Evolutionary conservation across 345 rosid genomes (phyloP).

Genomic region (Bruguiera sexangula): DNA sequence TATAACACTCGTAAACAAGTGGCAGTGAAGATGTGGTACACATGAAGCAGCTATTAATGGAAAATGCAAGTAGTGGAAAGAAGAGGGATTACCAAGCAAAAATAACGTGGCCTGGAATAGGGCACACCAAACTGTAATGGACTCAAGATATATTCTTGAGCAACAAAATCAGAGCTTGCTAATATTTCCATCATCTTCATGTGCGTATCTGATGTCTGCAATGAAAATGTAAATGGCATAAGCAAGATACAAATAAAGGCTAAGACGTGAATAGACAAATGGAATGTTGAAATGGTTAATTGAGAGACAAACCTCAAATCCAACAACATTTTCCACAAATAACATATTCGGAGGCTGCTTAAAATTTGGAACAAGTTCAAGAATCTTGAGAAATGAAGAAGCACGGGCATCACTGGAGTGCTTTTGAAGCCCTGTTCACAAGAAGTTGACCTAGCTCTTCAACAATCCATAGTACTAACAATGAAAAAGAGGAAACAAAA

Average conservation of each 20-base stretch:
- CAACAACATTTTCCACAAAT: conserved; percentile 84
- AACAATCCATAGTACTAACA: conserved; percentile 7
- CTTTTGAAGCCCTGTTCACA: conserved; percentile 71
- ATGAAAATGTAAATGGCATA: conserved; percentile 11
- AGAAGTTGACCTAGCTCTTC: conserved; percentile 15
- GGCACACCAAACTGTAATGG: conserved; percentile 92
- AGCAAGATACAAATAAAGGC: neutral
- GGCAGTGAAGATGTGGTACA: too few relatives aligned
- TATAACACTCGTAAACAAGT: too few relatives aligned
- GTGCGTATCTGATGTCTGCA: conserved; percentile 83
- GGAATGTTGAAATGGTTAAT: conserved; percentile 1
- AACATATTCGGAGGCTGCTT: conserved; percentile 58
- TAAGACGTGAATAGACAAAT: neutral
- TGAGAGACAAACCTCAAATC: conserved; percentile 67
- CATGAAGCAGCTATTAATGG: too few relatives aligned
- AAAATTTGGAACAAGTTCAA: conserved; percentile 71
- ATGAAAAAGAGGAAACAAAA: neutral
- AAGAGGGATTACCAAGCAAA: conserved; percentile 64
- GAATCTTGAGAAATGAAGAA: conserved; percentile 78
- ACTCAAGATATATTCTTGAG: conserved; percentile 84
- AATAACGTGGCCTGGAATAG: conserved; percentile 95
- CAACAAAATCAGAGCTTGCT: conserved; percentile 45
- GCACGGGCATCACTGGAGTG: conserved; percentile 95
- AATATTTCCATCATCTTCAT: conserved; percentile 65
- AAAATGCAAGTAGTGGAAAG: conserved; percentile 3